phyloP scores from a whole-genome alignment of 116 monocot species.

The Papilionanthe hybrid region DNA sequence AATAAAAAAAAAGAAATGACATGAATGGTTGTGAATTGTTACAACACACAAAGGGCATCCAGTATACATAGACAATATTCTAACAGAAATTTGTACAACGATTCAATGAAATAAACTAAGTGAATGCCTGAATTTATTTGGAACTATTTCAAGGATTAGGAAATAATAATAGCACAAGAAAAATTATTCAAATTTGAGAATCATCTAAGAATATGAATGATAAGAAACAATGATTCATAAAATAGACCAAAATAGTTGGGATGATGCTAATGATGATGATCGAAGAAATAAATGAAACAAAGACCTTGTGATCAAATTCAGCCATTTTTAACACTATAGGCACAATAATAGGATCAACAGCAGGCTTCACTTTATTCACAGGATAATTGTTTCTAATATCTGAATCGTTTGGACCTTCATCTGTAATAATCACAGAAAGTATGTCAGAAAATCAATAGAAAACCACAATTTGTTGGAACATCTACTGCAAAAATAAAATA shows the following conservation, averaged over 20 bases:
- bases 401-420: conserved; percentile 31
- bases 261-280: not conserved
- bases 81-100: not conserved
- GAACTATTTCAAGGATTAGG: not conserved
- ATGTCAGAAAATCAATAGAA: conserved; percentile 4
- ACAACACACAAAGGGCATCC: not conserved
- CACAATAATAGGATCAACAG: conserved; percentile 71
- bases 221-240: not conserved
- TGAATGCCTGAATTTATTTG: not conserved
- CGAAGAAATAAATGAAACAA: conserved; percentile 1
- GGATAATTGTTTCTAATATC: conserved; percentile 24
- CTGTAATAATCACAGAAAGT: conserved; percentile 20
- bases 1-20: not conserved
- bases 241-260: not conserved
- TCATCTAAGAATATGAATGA: not conserved
- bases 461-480: not conserved
- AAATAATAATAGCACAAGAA: not conserved
- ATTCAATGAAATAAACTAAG: not conserved
- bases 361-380: conserved; percentile 41
- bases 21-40: not conserved
- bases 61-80: not conserved
- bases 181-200: not conserved
- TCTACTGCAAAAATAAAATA: conserved; percentile 1
- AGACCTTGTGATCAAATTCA: conserved; percentile 98
- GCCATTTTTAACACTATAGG: conserved; percentile 99